These are phyloP conservation scores for Physcia stellaris DNA, from an alignment of 495 filamentous ascomycete species.

Conservation along the genomic window DNA sequence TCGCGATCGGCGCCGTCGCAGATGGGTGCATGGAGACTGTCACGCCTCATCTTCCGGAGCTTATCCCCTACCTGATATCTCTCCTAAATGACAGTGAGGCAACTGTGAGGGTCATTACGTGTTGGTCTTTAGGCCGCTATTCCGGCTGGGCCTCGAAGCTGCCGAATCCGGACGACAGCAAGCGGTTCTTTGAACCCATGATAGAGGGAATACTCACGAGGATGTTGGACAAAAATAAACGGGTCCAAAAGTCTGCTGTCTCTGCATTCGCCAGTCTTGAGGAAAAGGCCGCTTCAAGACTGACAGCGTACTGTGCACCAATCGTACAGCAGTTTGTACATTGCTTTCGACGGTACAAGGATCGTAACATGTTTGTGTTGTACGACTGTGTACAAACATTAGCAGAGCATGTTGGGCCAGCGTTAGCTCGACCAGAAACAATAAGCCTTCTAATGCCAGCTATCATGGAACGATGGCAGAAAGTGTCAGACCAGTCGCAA, in stretches of 20 bases:
- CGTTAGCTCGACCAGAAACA: constrained; percentile 62
- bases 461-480: constrained; percentile 78
- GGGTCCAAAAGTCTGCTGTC: constrained; percentile 91
- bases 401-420: constrained; percentile 76
- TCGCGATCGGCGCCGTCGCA: constrained; percentile 88
- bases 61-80: constrained; percentile 83
- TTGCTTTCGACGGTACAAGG: constrained; percentile 92
- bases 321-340: constrained; percentile 86
- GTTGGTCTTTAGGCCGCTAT: constrained; percentile 92
- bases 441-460: constrained; percentile 87
- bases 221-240: constrained; percentile 96
- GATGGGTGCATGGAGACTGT: constrained; percentile 89
- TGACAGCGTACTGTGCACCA: constrained; percentile 74
- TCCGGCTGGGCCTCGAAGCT: constrained; percentile 85
- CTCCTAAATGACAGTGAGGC: constrained; percentile 75
- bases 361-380: constrained; percentile 95
- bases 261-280: constrained; percentile 94
- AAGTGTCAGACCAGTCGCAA: constrained; percentile 73
- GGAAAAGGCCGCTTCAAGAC: constrained; percentile 70
- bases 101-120: constrained; percentile 94
- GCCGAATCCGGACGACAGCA: constrained; percentile 45
- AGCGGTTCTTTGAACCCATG: constrained; percentile 82
- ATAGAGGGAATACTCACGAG: constrained; percentile 91
- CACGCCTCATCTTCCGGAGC: constrained; percentile 76
- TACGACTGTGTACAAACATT: constrained; percentile 98